A percentile compares a stretch with the other conserved stretches of the same genome.
Evolutionary conservation across 2,329 filamentous ascomycete genomes (phyloP).

Genomic region (Cyphellophora attinorum): DNA sequence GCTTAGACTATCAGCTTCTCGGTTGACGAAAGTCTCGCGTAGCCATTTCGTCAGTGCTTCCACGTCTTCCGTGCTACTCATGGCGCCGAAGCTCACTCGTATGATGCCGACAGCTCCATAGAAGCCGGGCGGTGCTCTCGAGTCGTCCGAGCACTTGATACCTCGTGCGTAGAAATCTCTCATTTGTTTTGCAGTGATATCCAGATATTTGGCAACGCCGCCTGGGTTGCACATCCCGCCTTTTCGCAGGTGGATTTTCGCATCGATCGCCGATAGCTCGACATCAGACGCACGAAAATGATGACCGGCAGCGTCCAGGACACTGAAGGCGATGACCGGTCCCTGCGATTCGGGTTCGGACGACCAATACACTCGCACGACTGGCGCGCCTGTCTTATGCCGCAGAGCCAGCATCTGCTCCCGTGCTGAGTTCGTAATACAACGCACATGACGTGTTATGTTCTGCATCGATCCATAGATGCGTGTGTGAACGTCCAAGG

Average conservation of each 20-base stretch:
- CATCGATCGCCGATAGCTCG: too few species aligned
- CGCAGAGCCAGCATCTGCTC: too few species aligned
- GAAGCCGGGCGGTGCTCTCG: conserved; percentile 64
- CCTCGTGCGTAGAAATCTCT: conserved; percentile 73
- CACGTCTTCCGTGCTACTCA: conserved; percentile 71
- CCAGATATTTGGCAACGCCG: conserved; percentile 63
- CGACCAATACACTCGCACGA: too few species aligned
- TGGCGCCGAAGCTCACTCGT: conserved; percentile 75
- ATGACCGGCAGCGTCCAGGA: conserved; percentile 42
- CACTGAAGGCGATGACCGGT: conserved; percentile 59
- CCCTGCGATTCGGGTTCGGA: too few species aligned
- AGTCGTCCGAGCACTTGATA: conserved; percentile 73
- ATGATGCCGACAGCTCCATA: conserved; percentile 78
- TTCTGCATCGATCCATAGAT: conserved; percentile 68
- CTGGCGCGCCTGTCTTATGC: too few species aligned
- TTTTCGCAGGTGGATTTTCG: conserved; percentile 50
- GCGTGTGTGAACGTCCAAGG: conserved; percentile 57
- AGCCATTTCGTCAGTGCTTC: too few species aligned
- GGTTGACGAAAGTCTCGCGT: conserved; percentile 55
- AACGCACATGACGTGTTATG: too few species aligned
- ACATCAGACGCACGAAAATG: conserved; percentile 50
- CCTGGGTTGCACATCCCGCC: conserved; percentile 49
- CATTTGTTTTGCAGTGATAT: conserved; percentile 70
- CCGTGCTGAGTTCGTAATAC: too few species aligned
- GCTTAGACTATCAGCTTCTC: background rate